Evolutionary conservation across 1,284 basidiomycete genomes (phyloP), one percentile per base, ranked within the genome.

Genomic region (Austropuccinia psidii): DNA sequence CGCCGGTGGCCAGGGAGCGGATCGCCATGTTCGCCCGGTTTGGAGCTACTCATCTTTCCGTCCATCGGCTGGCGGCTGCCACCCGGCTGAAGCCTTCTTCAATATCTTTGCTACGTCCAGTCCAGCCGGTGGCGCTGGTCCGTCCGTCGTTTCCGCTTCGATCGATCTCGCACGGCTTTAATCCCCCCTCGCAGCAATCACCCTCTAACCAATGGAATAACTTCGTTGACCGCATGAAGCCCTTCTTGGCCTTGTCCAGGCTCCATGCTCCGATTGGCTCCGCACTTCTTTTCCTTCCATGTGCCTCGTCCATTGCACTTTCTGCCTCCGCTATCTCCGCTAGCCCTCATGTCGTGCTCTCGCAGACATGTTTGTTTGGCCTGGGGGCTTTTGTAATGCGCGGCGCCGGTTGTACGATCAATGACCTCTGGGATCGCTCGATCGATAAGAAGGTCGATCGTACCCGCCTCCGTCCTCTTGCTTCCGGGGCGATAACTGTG

Each of bases 371-470:
- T 31, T 84, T 98, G 0, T 98, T 98, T 79, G 94, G 90, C 0
- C 81, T 89, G 3, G 96, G 96, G 0, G 93, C 96, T 0, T 79
- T 97, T 52, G 85, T 98, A 70, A 98, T 98, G 96, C 88, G 96
- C 21, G 93, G 96, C 7, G 96, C 96, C 6, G 96, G 96, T 5
- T 99, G 96, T 80, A 98, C 93, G 0, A 96, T 98, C 79, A 98
- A 98, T 80, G 96, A 99, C 80, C 89, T 99, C 88, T 98, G 96
- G 94, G 96, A 99, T 80, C 85, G 85, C 76, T 87, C 91, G 77
- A 86, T 97, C 74, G 96, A 99, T 83, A 88, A 87, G 78, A 87
- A 89, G 72, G 96, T 98, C 62, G 91, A 93, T 76, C 83, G 89
- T 64, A 90, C 89, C 5, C 86, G 85, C 77, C 80, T 82, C 3